A percentile compares a stretch with the other conserved stretches of the same genome.
phyloP scores from a whole-genome alignment of 2,329 filamentous ascomycete genomes.

The Beauveria sp. region DNA sequence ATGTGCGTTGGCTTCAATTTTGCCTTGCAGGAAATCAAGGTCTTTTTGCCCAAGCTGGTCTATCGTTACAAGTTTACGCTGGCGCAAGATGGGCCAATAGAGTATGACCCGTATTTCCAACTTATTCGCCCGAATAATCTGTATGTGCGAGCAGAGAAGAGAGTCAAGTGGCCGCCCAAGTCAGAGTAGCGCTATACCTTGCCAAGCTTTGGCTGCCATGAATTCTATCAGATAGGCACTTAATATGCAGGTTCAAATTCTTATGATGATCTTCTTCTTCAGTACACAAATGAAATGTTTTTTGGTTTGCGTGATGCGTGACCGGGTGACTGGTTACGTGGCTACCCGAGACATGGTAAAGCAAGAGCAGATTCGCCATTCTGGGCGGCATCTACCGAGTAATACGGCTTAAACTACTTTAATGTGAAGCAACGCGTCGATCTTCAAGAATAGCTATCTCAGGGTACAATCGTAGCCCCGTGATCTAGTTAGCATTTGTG shows the following conservation, averaged over 20 bases:
- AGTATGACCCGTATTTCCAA: conserved; percentile 54
- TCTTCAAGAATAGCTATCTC: no score
- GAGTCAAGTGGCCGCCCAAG: conserved; percentile 39
- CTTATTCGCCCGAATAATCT: conserved; percentile 48
- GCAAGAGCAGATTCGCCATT: background rate
- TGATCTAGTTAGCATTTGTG: no score
- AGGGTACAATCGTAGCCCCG: no score
- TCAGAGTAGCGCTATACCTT: background rate
- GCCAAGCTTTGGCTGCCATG: background rate
- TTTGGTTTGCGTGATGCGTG: background rate
- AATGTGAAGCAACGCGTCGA: no score
- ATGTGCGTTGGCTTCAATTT: conserved; percentile 61
- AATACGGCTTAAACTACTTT: background rate
- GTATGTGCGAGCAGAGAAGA: conserved; percentile 41
- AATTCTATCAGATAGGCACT: background rate
- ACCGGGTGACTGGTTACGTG: no score
- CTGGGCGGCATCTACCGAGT: background rate
- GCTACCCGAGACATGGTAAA: background rate
- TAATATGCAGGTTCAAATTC: background rate
- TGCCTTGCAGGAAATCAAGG: conserved; percentile 53
- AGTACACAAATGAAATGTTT: background rate
- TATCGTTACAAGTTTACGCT: conserved; percentile 49
- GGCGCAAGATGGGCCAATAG: conserved; percentile 43
- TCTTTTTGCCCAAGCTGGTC: conserved; percentile 49
- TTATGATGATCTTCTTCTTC: no score